Percentiles rank a stretch among this genome's conserved stretches.
Evolutionary conservation across 192 early-diverging fungal species (phyloP).

Genomic region (Rhizoclosmatium globosum): DNA sequence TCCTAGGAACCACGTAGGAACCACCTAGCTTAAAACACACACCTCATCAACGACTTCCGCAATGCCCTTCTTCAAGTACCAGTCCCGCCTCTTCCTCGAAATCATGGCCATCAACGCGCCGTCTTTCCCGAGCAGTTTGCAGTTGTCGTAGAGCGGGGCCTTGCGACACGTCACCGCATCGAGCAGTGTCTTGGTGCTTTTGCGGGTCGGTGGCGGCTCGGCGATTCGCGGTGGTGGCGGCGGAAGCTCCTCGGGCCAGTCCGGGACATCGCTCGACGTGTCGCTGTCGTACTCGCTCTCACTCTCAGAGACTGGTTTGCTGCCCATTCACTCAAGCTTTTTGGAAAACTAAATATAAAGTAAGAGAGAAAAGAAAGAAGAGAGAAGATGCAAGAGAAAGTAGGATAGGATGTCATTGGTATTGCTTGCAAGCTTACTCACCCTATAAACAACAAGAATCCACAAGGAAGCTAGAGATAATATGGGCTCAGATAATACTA

Average conservation of each 20-base stretch:
- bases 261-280: conserved; percentile 5
- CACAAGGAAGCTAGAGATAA: no score
- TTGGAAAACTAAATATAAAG: no score
- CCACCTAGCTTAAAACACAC: neutral
- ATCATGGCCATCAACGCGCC: conserved; percentile 21
- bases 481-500: no score
- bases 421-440: no score
- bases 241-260: conserved; percentile 21
- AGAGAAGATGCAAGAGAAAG: no score
- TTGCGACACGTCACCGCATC: conserved; percentile 10
- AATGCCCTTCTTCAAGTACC: conserved; percentile 23
- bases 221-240: neutral
- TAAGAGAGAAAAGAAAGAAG: no score
- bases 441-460: no score
- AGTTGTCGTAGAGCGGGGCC: neutral
- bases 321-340: neutral
- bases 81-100: conserved; percentile 4
- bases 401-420: no score
- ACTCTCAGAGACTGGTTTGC: neutral
- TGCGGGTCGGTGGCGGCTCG: neutral
- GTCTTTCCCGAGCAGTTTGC: neutral
- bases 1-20: no score
- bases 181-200: conserved; percentile 14
- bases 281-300: conserved; percentile 17
- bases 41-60: conserved; percentile 8